A percentile compares a stretch with the other conserved stretches of the same genome.
Conservation (phyloP, 2,329 filamentous ascomycete genomes). For the Trichoderma oligosporum region DNA sequence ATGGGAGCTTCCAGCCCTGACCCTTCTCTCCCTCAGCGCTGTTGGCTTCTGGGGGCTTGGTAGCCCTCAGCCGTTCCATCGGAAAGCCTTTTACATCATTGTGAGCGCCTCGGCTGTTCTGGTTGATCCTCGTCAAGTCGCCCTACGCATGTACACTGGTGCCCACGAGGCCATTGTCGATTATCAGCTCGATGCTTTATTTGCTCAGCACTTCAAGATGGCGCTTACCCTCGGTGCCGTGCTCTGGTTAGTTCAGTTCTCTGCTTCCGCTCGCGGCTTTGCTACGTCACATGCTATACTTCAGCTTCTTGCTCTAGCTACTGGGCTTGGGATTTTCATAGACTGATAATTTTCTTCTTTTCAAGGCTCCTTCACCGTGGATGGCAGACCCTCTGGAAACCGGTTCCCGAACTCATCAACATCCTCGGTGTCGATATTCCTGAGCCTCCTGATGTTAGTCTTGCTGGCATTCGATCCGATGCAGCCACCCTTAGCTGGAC, state of each 20-base stretch:
- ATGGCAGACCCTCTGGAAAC: slow-evolving; percentile 84
- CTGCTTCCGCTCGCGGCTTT: slow-evolving; percentile 1
- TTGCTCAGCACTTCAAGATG: slow-evolving; percentile 52
- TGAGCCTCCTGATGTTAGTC: slow-evolving; percentile 79
- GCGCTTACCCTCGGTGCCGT: slow-evolving; percentile 51
- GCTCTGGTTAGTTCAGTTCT: slow-evolving; percentile 41
- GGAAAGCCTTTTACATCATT: slow-evolving; percentile 32
- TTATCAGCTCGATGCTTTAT: slow-evolving; percentile 45
- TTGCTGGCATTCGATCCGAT: slow-evolving; percentile 83
- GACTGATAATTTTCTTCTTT: slow-evolving; percentile 15
- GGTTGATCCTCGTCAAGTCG: slow-evolving; percentile 32
- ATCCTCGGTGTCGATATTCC: slow-evolving; percentile 94
- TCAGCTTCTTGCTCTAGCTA: background rate
- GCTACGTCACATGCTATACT: background rate
- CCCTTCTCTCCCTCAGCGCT: slow-evolving; percentile 39
- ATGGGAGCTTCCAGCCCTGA: slow-evolving; percentile 42
- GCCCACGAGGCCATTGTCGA: slow-evolving; percentile 36
- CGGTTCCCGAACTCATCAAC: slow-evolving; percentile 83
- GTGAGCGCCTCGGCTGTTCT: slow-evolving; percentile 33
- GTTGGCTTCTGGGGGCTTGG: slow-evolving; percentile 38
- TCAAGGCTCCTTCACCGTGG: slow-evolving; percentile 77
- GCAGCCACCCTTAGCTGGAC: slow-evolving; percentile 92
- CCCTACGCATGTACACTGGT: slow-evolving; percentile 30
- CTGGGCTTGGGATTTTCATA: background rate
- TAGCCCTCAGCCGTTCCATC: slow-evolving; percentile 33